Base-by-base conservation (phyloP, 192 early-diverging fungal species). In the Mortierella hygrophila region DNA sequence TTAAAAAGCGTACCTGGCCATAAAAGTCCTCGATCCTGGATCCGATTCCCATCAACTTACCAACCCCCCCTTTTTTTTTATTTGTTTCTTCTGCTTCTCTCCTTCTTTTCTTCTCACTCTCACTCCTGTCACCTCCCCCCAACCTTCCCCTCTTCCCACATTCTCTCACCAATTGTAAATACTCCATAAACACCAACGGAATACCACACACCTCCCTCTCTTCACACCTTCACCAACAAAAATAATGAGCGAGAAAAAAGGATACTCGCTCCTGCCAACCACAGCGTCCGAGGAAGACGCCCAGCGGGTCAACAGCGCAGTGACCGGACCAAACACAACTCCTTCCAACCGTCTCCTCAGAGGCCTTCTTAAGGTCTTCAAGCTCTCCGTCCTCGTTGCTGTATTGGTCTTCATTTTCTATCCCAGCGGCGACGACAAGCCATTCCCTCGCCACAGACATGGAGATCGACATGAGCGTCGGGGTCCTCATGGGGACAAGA, bases 231-330 rank as follows among this genome's bases (percentile, higher is more conserved):
- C 0, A 16, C 63, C 10, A 40, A 72, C n/a, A 42, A 82, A 42
- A 82, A 68, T 20, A 76, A 83, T 79, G 77, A 79, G 77, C 37
- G 82, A 83, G 76, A 83, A 83, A 23, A 69, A 46, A 42, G n/a
- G n/a, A 35, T 78, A 83, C 41, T 60, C 76, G 7, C 73, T 76
- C 38, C 37, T 85, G 26, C 82, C 82, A 38, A 79, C 77, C 35
- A 79, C 77, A 29, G 68, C 74, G 20, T 13, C 63, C 3, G 41
- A 60, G 32, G 38, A 47, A 11, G 42, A 65, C 38, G 13, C 15
- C 16, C 47, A 68, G 13, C n/a, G 44, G 38, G 37, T 49, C 60
- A 38, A 32, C 46, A 37, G 47, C 77, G 6, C 68, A 26, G 29
- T 32, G 23, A 1, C n/a, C n/a, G 55, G 55, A 60, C 55, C 55